phyloP scores from a whole-genome alignment of 331 rosid genomes.

The Pyracantha coccinea region DNA sequence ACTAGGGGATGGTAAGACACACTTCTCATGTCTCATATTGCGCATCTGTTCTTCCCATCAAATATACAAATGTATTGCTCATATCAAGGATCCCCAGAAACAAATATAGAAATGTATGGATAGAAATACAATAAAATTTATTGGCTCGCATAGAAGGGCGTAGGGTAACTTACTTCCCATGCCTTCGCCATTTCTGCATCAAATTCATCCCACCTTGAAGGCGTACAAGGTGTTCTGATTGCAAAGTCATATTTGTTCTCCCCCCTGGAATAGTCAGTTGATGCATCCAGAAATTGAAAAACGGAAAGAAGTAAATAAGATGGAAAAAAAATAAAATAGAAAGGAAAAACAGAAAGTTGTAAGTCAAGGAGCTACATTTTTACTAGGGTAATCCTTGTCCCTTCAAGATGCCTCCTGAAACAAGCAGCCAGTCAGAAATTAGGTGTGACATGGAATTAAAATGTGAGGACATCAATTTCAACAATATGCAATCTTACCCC shows the following conservation, averaged over 20 bases:
- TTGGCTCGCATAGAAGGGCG: not conserved
- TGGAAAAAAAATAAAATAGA: not conserved
- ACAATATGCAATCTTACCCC: constrained; percentile 42
- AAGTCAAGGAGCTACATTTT: constrained; percentile 48
- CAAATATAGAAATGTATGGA: too few species aligned
- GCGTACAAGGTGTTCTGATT: constrained; percentile 82
- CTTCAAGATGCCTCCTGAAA: constrained; percentile 91
- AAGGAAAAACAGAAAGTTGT: constrained; percentile 5
- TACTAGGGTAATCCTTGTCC: constrained; percentile 68
- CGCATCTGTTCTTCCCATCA: not conserved
- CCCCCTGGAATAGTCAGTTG: constrained; percentile 40
- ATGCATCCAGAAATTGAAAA: not conserved
- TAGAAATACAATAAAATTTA: not conserved
- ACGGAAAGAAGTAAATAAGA: not conserved
- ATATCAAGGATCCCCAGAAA: not conserved
- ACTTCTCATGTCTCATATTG: not conserved
- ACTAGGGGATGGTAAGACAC: not conserved
- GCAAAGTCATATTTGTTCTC: constrained; percentile 74
- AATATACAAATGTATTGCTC: not conserved
- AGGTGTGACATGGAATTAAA: constrained; percentile 12
- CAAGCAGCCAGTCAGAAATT: constrained; percentile 21
- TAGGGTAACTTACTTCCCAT: constrained; percentile 75
- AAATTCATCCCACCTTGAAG: constrained; percentile 82
- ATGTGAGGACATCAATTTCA: constrained; percentile 1
- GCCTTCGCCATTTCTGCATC: constrained; percentile 82